These are phyloP conservation scores for Nissolia schottii DNA, from an alignment of 306 rosid species.

Conservation along the genomic window DNA sequence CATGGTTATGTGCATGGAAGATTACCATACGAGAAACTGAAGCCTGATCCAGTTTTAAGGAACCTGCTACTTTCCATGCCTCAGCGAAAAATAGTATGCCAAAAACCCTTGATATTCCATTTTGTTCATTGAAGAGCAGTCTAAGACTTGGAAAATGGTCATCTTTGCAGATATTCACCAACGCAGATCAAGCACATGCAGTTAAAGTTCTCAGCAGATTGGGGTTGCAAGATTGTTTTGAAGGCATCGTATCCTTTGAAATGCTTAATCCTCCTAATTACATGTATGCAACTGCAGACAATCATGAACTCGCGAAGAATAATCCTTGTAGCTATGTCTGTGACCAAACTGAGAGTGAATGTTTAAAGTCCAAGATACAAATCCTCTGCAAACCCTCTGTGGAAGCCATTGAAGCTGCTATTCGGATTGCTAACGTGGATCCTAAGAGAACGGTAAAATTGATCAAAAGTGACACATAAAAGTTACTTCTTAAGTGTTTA, in stretches of 20 bases:
- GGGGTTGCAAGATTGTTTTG: conserved; percentile 81
- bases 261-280: conserved; percentile 61
- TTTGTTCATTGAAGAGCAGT: conserved; percentile 3
- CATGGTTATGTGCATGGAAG: conserved; percentile 74
- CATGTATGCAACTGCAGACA: not conserved
- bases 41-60: conserved; percentile 67
- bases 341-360: not conserved
- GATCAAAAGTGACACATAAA: not conserved
- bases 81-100: conserved; percentile 77
- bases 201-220: conserved; percentile 55
- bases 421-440: conserved; percentile 52
- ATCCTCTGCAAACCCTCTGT: conserved; percentile 76
- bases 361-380: conserved; percentile 18
- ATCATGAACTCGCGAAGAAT: not conserved
- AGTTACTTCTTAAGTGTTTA: not conserved
- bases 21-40: conserved; percentile 65
- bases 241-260: conserved; percentile 81
- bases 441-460: conserved; percentile 60
- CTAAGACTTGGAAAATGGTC: conserved; percentile 1
- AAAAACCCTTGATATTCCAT: not conserved
- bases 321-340: not conserved
- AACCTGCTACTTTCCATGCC: conserved; percentile 83
- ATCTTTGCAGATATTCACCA: conserved; percentile 72
- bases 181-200: conserved; percentile 70
- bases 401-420: conserved; percentile 67